Conservation (phyloP, 495 filamentous ascomycete genomes). For the Beverwykella pulmonaria region DNA sequence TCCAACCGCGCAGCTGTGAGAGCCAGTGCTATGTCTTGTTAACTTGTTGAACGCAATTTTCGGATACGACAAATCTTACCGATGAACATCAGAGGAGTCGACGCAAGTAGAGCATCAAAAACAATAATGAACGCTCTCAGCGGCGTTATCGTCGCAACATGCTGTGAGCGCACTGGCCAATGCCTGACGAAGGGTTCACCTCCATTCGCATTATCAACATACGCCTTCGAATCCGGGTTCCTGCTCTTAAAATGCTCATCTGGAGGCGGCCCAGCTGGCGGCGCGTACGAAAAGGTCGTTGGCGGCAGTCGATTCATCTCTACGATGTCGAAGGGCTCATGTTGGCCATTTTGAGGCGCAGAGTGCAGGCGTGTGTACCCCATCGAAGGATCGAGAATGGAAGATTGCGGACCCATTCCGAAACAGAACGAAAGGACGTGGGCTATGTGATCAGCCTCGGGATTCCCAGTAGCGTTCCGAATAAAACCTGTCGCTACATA, state of each 20-base stretch:
- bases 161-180: conserved; percentile 18
- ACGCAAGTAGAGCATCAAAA: conserved; percentile 26
- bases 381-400: not conserved
- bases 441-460: too few species aligned
- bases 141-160: conserved; percentile 11
- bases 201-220: not conserved
- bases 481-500: too few species aligned
- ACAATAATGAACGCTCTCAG: conserved; percentile 17
- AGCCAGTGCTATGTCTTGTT: conserved; percentile 14
- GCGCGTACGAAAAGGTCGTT: conserved; percentile 3
- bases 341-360: not conserved
- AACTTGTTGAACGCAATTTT: too few species aligned
- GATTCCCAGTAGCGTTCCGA: too few species aligned
- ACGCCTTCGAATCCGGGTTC: conserved; percentile 6
- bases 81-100: conserved; percentile 26
- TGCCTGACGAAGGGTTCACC: not conserved
- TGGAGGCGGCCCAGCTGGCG: conserved; percentile 20
- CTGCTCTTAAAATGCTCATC: not conserved
- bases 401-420: not conserved
- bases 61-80: too few species aligned
- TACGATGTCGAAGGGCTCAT: conserved; percentile 7
- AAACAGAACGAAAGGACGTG: not conserved
- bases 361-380: not conserved
- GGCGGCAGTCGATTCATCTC: conserved; percentile 1
- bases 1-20: conserved; percentile 21